phyloP scores from a whole-genome alignment of 1,284 basidiomycete genomes.

The Leccinum glutinopallens region DNA sequence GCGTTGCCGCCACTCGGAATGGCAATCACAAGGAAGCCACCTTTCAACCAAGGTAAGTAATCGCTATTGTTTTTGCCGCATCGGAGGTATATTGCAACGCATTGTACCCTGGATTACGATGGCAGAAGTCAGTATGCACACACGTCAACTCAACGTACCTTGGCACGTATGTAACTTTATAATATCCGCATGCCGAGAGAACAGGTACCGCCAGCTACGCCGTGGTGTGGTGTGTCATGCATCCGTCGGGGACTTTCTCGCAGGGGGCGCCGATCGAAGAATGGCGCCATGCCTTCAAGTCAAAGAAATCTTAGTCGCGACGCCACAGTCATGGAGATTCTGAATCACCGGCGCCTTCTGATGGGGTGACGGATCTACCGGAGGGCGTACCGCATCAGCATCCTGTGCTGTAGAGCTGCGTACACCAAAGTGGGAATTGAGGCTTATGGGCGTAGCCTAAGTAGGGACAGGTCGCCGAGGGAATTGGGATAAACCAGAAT shows the following conservation, averaged over 20 bases:
- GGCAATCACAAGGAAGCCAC: constrained; percentile 17
- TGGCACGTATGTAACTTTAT: constrained; percentile 5
- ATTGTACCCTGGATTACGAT: constrained; percentile 4
- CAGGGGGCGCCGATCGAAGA: constrained; percentile 32
- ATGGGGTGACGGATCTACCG: constrained; percentile 13
- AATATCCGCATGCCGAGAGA: constrained; percentile 15
- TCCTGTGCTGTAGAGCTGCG: constrained; percentile 29
- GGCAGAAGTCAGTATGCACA: constrained; percentile 10
- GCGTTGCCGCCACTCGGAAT: constrained; percentile 13
- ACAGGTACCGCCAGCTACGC: constrained; percentile 6
- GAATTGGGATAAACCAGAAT: constrained; percentile 14
- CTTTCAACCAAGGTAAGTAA: constrained; percentile 24
- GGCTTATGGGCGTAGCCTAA: constrained; percentile 37
- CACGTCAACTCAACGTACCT: background rate
- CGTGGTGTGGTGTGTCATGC: no score
- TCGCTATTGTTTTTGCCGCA: constrained; percentile 19
- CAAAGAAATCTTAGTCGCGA: constrained; percentile 26
- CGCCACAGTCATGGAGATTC: constrained; percentile 43
- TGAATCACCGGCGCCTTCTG: constrained; percentile 34
- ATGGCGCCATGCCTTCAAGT: constrained; percentile 25
- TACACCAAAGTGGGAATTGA: constrained; percentile 33
- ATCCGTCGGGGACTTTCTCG: no score
- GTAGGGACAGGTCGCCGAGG: constrained; percentile 26
- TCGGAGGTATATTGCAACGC: constrained; percentile 7
- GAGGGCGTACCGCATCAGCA: constrained; percentile 8